phyloP scores from a whole-genome alignment of 176 grass and related monocot genomes.

The Ananas comosus region DNA sequence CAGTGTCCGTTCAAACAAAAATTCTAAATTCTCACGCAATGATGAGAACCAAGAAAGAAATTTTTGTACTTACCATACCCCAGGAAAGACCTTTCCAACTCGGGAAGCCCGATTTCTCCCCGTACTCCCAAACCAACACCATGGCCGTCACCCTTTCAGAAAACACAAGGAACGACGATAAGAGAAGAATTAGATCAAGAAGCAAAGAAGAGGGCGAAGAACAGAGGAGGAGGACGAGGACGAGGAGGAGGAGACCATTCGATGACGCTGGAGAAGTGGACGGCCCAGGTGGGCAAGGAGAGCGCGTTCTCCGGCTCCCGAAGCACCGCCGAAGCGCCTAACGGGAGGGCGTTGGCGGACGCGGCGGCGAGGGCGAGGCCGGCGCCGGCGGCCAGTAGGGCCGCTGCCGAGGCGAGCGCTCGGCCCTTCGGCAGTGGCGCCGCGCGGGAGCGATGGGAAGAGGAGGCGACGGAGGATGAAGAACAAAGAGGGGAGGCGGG shows the following conservation, averaged over 20 bases:
- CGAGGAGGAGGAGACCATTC: slow-evolving; percentile 40
- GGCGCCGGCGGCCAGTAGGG: slow-evolving; percentile 20
- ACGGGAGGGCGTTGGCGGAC: slow-evolving; percentile 35
- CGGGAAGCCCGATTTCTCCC: slow-evolving; percentile 58
- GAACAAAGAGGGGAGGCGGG: background rate
- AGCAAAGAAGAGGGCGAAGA: background rate
- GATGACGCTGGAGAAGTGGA: slow-evolving; percentile 89
- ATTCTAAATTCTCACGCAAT: background rate
- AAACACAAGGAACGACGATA: background rate
- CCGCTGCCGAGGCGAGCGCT: background rate
- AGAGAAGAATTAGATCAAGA: background rate
- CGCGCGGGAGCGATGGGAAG: background rate
- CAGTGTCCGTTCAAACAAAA: no score
- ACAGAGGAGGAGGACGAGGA: background rate
- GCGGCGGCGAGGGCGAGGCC: slow-evolving; percentile 27
- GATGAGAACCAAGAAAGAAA: background rate
- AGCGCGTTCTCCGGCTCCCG: slow-evolving; percentile 78
- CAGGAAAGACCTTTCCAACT: slow-evolving; percentile 84
- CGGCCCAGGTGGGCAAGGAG: slow-evolving; percentile 79
- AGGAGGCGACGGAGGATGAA: background rate
- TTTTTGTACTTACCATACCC: slow-evolving; percentile 71
- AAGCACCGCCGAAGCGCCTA: background rate
- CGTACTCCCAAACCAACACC: slow-evolving; percentile 82
- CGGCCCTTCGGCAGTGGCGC: background rate
- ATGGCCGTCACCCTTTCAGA: slow-evolving; percentile 75